Base-by-base conservation (phyloP, 108 stramenopile species). In the Bacterosira constricta region DNA sequence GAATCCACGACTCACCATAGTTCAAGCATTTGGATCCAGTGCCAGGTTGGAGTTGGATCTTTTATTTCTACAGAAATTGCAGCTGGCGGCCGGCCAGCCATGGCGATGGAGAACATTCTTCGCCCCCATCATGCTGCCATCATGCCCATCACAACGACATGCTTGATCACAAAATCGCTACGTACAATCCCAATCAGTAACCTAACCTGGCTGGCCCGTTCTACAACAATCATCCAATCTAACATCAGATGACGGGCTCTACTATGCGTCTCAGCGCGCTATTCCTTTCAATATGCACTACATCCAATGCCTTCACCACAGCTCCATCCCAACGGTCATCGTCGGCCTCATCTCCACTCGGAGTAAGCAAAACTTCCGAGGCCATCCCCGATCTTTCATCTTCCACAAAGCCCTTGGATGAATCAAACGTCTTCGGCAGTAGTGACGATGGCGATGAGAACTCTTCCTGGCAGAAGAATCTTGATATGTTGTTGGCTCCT, bases 401-500 rank as follows among this genome's bases (percentile, higher is more conserved):
- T 11, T 71, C 70, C 41, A 79, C 78, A 2, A 67, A 67, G 46
- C 78, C 78, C 6, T 29, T 62, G 13, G 58, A 66, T 17, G 78
- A 79, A 62, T 34, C 78, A 8, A 36, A n/a, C 17, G 63, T 79
- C 39, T 71, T 66, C 12, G 56, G 34, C 32, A 38, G n/a, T n/a
- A 54, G 25, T 30, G 38, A 67, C 15, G 58, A 59, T 25, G 10
- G n/a, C 2, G 57, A 35, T 13, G 59, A 8, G 35, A 65, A 20
- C 6, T 66, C 63, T 12, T 65, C 69, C 0, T 93, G 92, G 92
- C 88, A 93, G 70, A 77, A 76, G 20, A 87, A 79, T 39, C 64
- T 93, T 30, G 92, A 93, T 27, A 52, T 83, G 5, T 53, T 93
- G 31, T 58, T 94, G 50, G 82, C 85, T 63, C 92, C 92, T 4